Percentiles rank a stretch among this genome's conserved stretches.
These are phyloP conservation scores for Diphasiastrum complanatum DNA, from an alignment of 83 land plant species.

Conservation along the genomic window DNA sequence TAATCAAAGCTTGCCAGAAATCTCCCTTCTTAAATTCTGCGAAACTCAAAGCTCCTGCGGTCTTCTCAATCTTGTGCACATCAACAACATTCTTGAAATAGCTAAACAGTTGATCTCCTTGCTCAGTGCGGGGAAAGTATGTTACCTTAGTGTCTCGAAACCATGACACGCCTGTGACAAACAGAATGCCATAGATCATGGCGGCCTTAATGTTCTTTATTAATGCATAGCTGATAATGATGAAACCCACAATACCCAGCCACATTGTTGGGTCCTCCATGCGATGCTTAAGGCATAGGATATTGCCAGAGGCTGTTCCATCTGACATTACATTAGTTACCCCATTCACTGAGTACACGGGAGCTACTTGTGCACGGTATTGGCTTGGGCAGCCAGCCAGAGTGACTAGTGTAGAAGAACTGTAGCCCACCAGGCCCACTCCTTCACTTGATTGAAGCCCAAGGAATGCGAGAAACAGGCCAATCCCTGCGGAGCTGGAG, in stretches of 20 bases:
- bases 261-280: constrained; percentile 83
- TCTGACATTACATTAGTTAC: constrained; percentile 48
- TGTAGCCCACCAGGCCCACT: constrained; percentile 66
- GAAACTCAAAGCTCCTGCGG: constrained; percentile 65
- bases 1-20: constrained; percentile 58
- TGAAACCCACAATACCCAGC: constrained; percentile 64
- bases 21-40: constrained; percentile 28
- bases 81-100: constrained; percentile 78
- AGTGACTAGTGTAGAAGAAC: constrained; percentile 56
- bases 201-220: constrained; percentile 57
- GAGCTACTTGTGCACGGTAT: constrained; percentile 37
- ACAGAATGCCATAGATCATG: constrained; percentile 71
- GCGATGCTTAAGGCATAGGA: constrained; percentile 44
- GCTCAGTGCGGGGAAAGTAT: constrained; percentile 46
- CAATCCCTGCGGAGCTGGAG: constrained; percentile 69
- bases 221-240: constrained; percentile 51
- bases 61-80: constrained; percentile 45
- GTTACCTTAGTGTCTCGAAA: constrained; percentile 62
- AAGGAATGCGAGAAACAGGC: constrained; percentile 82
- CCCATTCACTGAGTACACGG: constrained; percentile 55
- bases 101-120: constrained; percentile 39
- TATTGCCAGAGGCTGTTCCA: constrained; percentile 49
- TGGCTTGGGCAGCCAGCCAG: constrained; percentile 46
- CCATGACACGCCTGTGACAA: constrained; percentile 77
- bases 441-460: constrained; percentile 79